Evolutionary conservation across 148 eudicot genomes (phyloP), one percentile per base, ranked within the genome.

Genomic region (Camellia japonica): DNA sequence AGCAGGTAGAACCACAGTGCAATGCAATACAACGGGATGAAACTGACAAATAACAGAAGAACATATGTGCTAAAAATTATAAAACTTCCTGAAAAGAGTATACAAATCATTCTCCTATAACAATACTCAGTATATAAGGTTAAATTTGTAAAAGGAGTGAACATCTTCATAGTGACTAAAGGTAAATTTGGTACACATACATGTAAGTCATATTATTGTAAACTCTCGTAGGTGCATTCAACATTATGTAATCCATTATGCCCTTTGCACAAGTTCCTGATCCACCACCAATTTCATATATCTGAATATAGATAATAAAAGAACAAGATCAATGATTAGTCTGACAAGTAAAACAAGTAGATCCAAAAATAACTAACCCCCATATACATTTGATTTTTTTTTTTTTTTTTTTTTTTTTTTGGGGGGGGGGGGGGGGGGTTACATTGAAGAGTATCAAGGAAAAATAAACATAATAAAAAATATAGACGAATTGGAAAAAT

Each of bases 221-320:
- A 87, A 96, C 92, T 85, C 98, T 90, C 60, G 94, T 79, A 78
- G 98, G 98, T 80, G 99, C 99, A 91, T 96, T 93, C 92, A 96
- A 82, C 94, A 87, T 93, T 76, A 96, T 78, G 88, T 93, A 96
- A 86, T 96, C 99, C 99, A 96, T 87, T 78, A 96, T 93, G 80
- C 99, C 93, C 89, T 91, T 96, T 69, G 99, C 99, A 86, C 99
- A 96, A 73, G 98, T 93, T 86, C 99, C 99, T 80, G 99, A 96
- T 84, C 99, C 99, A 76, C 98, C 99, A 82, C 99, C 99, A 75
- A 96, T 92, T 90, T 96, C 99, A 88, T 93, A 96, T 75, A 96
- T 93, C 99, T 96, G 92, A 84, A 89, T 7, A 43, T 38, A 68
- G 51, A 88, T 61, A 71, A 86, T 56, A 78, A 61, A 66, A 79